Conservation (phyloP, 306 rosid species). For the Quercus robur region DNA sequence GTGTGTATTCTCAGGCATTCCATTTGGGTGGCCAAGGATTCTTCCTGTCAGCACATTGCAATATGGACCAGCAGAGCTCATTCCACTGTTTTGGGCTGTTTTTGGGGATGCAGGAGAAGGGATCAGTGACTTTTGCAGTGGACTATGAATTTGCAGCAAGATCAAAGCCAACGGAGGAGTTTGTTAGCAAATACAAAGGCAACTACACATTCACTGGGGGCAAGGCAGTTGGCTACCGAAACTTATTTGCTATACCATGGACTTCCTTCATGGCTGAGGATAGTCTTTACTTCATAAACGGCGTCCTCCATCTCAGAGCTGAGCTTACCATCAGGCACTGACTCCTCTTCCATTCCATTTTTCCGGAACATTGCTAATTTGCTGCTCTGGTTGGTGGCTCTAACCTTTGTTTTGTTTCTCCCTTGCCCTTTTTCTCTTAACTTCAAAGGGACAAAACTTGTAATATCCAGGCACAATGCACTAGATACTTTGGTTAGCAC, state of each 20-base stretch:
- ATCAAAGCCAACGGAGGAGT: slow-evolving; percentile 76
- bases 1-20: slow-evolving; percentile 97
- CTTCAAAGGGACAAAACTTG: not conserved
- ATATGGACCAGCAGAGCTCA: slow-evolving; percentile 97
- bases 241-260: slow-evolving; percentile 87
- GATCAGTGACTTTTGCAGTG: slow-evolving; percentile 85
- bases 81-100: slow-evolving; percentile 95
- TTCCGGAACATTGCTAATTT: not conserved
- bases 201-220: slow-evolving; percentile 96
- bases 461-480: slow-evolving; percentile 17
- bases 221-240: slow-evolving; percentile 94
- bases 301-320: slow-evolving; percentile 92
- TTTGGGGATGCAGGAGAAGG: slow-evolving; percentile 97
- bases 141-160: slow-evolving; percentile 96
- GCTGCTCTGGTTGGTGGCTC: not conserved
- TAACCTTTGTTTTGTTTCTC: slow-evolving; percentile 6
- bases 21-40: slow-evolving; percentile 98
- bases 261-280: slow-evolving; percentile 81
- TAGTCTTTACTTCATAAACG: slow-evolving; percentile 78
- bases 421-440: slow-evolving; percentile 1
- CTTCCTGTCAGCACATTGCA: slow-evolving; percentile 96
- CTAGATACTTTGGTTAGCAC: slow-evolving; percentile 12
- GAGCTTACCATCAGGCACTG: slow-evolving; percentile 84
- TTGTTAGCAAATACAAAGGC: slow-evolving; percentile 91
- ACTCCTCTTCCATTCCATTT: not conserved